phyloP scores from a whole-genome alignment of 202 grass and related monocot genomes.

The Panicum virgatum region DNA sequence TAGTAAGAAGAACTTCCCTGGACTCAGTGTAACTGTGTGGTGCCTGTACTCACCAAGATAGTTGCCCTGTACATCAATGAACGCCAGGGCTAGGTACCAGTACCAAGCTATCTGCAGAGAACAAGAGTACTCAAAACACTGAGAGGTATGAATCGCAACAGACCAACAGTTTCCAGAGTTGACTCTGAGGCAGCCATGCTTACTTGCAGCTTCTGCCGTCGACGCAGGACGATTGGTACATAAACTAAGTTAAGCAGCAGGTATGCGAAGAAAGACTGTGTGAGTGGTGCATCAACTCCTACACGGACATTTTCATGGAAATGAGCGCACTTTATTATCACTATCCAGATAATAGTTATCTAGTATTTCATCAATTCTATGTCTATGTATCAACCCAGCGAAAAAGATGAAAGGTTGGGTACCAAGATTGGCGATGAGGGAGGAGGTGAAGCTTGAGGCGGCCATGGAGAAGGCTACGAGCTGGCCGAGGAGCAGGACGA shows the following conservation, averaged over 20 bases:
- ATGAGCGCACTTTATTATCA: background rate
- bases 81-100: constrained; percentile 70
- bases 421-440: constrained; percentile 81
- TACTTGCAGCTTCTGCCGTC: constrained; percentile 57
- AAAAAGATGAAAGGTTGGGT: constrained; percentile 14
- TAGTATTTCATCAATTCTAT: background rate
- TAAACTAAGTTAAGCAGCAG: constrained; percentile 65
- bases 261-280: constrained; percentile 83
- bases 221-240: constrained; percentile 52
- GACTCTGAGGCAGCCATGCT: constrained; percentile 20
- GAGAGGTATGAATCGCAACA: constrained; percentile 13
- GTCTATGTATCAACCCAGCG: background rate
- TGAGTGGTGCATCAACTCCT: constrained; percentile 77
- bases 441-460: constrained; percentile 64
- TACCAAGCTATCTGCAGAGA: constrained; percentile 93
- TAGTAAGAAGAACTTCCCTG: background rate
- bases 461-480: constrained; percentile 77
- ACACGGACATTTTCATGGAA: background rate
- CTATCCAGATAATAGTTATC: background rate
- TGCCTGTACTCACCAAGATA: constrained; percentile 63
- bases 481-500: constrained; percentile 75
- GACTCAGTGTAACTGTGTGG: background rate
- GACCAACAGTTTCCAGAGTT: background rate
- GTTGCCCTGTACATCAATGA: constrained; percentile 79
- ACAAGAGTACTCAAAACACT: constrained; percentile 2